Percentiles rank a stretch among this genome's conserved stretches.
phyloP scores from a whole-genome alignment of 2,329 filamentous ascomycete genomes.

The Sarocladium brachiariae region DNA sequence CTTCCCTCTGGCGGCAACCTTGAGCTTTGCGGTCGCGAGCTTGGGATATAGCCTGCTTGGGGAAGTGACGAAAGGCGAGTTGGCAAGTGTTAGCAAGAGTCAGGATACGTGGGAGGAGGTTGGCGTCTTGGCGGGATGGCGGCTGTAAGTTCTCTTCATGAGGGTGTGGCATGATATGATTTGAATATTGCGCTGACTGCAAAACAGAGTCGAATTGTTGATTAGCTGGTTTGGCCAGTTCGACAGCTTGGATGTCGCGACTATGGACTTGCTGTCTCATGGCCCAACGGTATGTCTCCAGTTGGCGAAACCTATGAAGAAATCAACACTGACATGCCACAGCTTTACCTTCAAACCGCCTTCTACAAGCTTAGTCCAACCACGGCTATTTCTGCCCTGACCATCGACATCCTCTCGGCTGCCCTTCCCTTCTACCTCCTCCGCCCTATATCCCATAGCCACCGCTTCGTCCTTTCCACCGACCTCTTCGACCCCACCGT shows the following conservation, averaged over 20 bases:
- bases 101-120: slow-evolving; percentile 58
- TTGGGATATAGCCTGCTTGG: slow-evolving; percentile 57
- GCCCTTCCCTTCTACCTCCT: slow-evolving; percentile 70
- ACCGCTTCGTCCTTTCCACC: slow-evolving; percentile 32
- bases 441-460: slow-evolving; percentile 58
- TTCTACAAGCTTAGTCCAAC: slow-evolving; percentile 67
- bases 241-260: slow-evolving; percentile 64
- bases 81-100: slow-evolving; percentile 60
- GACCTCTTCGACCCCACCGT: slow-evolving; percentile 60
- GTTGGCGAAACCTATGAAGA: not conserved
- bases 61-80: slow-evolving; percentile 54
- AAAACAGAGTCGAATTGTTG: slow-evolving; percentile 58
- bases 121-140: slow-evolving; percentile 44
- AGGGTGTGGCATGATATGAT: not conserved
- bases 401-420: slow-evolving; percentile 62
- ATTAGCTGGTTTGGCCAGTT: slow-evolving; percentile 68
- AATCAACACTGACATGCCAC: slow-evolving; percentile 7
- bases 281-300: slow-evolving; percentile 55
- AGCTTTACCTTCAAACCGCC: slow-evolving; percentile 67
- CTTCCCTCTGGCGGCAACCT: slow-evolving; percentile 45
- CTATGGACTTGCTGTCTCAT: slow-evolving; percentile 63
- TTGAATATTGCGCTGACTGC: slow-evolving; percentile 9
- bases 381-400: slow-evolving; percentile 54
- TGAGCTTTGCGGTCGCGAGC: slow-evolving; percentile 57
- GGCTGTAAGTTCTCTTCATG: slow-evolving; percentile 38